Evolutionary conservation across 768 basidiomycete species (phyloP).

Genomic region (Auricularia cornea): DNA sequence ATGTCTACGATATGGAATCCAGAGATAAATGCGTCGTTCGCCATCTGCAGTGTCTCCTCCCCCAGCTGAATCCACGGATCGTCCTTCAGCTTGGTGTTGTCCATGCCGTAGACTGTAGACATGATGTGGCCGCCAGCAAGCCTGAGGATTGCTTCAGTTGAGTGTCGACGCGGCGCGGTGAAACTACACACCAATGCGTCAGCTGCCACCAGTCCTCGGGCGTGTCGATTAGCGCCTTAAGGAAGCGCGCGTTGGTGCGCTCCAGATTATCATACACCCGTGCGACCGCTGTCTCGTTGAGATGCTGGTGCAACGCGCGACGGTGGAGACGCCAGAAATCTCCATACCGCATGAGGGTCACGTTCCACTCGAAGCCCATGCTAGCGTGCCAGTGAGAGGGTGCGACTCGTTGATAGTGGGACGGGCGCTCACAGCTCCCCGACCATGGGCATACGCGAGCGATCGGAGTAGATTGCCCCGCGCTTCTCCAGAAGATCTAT

Average conservation of each 20-base stretch:
- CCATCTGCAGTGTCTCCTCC: conserved; percentile 28
- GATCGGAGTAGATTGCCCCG: conserved; percentile 38
- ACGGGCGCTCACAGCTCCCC: conserved; percentile 31
- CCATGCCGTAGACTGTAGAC: conserved; percentile 33
- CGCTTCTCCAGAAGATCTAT: conserved; percentile 40
- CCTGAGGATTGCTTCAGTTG: conserved; percentile 11
- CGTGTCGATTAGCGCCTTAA: conserved; percentile 28
- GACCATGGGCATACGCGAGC: conserved; percentile 40
- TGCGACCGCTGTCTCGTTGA: conserved; percentile 20
- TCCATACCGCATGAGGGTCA: conserved; percentile 34
- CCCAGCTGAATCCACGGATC: conserved; percentile 36
- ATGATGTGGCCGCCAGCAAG: conserved; percentile 32
- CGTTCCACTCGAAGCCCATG: conserved; percentile 41
- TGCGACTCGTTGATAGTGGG: not conserved
- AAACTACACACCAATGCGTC: conserved; percentile 24
- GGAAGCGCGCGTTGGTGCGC: conserved; percentile 30
- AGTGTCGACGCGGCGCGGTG: not conserved
- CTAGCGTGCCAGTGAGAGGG: conserved; percentile 16
- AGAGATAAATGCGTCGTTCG: conserved; percentile 31
- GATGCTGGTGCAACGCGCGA: conserved; percentile 31
- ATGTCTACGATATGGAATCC: conserved; percentile 7
- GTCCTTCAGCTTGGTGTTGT: conserved; percentile 28
- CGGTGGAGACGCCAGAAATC: conserved; percentile 29
- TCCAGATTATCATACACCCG: conserved; percentile 23
- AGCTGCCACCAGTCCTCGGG: conserved; percentile 31